Evolutionary conservation across 148 eudicot species (phyloP), one percentile per base, ranked within the genome.

Genomic region (Agrostemma githago): DNA sequence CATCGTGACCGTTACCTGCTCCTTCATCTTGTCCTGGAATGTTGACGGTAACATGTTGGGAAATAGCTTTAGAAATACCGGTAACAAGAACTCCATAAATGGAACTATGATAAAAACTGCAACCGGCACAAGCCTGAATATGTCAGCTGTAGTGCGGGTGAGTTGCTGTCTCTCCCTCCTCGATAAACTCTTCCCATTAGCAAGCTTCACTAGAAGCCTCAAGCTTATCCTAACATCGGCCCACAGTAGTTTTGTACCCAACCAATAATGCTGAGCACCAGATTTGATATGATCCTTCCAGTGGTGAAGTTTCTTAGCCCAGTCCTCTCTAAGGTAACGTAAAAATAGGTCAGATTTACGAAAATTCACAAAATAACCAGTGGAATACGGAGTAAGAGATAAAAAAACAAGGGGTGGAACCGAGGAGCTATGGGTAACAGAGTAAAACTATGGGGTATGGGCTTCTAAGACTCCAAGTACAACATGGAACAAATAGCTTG

Each of bases 141-240:
- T 93, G 79, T 93, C 96, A 60, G 96, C 96, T 62, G 98, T 93
- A 77, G 98, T 90, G 72, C 98, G 84, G 65, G 96, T 93, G 8
- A 93, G 90, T 82, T 90, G 98, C 76, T 93, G 98, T 75, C 96
- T 90, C 85, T 93, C 94, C 80, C 98, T 88, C 82, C 98, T 90
- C 16, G 98, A 90, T 26, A 93, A 89, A 72, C 86, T 90, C 86
- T 81, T 93, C 75, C 98, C 98, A 76, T 85, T 79, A 77, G 92
- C 90, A 79, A 90, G 96, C 82, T 93, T 93, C 39, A 84, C 83
- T 76, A 93, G 82, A 78, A 93, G 81, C 68, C 93, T 88, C n/a
- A 84, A 87, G 83, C 98, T 78, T 77, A 93, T 93, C 76, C 92
- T 84, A 75, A 88, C 87, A 77, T 93, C 98, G 19, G 80, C 96